A percentile compares a stretch with the other conserved stretches of the same genome.
Evolutionary conservation across 768 basidiomycete genomes (phyloP).

Genomic region (Serendipita indica): DNA sequence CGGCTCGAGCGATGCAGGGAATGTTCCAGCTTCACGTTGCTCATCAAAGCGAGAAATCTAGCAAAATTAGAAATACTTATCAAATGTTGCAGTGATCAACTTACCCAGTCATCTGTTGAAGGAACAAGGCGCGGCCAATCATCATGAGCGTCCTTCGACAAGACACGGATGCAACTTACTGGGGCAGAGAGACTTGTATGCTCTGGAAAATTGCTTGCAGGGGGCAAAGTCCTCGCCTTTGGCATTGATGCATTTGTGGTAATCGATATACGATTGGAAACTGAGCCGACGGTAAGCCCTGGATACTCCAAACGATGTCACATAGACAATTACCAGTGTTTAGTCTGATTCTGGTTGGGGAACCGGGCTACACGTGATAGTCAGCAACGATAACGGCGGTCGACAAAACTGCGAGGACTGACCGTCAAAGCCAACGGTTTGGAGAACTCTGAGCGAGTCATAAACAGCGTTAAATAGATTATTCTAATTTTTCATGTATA

Average conservation of each 20-base stretch:
- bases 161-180: slow-evolving; percentile 42
- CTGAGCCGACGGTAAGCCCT: slow-evolving; percentile 24
- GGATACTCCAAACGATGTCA: not conserved
- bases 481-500: not conserved
- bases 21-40: slow-evolving; percentile 82
- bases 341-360: slow-evolving; percentile 86
- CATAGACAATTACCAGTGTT: slow-evolving; percentile 63
- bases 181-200: slow-evolving; percentile 93
- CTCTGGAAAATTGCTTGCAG: slow-evolving; percentile 96
- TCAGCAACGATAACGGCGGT: not conserved
- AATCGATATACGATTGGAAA: slow-evolving; percentile 95
- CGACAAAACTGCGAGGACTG: slow-evolving; percentile 17
- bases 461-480: not conserved
- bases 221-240: slow-evolving; percentile 98
- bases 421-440: slow-evolving; percentile 95
- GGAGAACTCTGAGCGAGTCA: slow-evolving; percentile 52
- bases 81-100: slow-evolving; percentile 13
- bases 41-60: slow-evolving; percentile 87
- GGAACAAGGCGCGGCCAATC: slow-evolving; percentile 9
- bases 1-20: slow-evolving; percentile 82
- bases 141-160: slow-evolving; percentile 1
- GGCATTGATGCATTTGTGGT: slow-evolving; percentile 92
- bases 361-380: slow-evolving; percentile 47
- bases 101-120: slow-evolving; percentile 78
- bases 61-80: slow-evolving; percentile 12